Base-by-base conservation (phyloP, 2,329 filamentous ascomycete species). In the Penicillium sp. region DNA sequence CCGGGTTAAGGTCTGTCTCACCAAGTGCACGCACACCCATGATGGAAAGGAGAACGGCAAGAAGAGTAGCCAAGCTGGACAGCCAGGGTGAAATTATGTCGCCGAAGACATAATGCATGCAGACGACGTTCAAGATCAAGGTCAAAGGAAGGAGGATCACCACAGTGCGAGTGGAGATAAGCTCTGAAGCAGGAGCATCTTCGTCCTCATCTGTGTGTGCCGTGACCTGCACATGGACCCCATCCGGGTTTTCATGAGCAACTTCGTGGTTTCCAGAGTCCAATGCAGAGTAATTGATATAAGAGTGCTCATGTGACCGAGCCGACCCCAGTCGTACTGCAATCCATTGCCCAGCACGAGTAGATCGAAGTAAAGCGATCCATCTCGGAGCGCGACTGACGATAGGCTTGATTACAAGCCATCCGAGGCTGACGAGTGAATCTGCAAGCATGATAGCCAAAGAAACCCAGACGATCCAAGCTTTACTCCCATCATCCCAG, bases 401-500 rank as follows among this genome's bases (percentile, higher is more conserved):
- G 0, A 89, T 62, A 0, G 91, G 89, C 3, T 85, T 85, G 2
- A 90, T 64, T 1, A 90, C 80, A 41, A 97, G 83, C 81, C 93
- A 92, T 1, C 89, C 87, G 10, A 99, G 84, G 68, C 90, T 97
- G 62, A 98, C 85, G 3, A 99, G 83, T 0, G 94, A 92, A 75
- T 99, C 95, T 22, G 91, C 91, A 27, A 99, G 83, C 95, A 99
- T 99, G 65, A 99, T 97, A 3, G 95, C 91, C 33, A 99, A 80
- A 36, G 92, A 96, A 2, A 96, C 83, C 95, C 95, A 99, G 0
- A 99, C 91, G 60, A 99, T 98, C 95, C 95, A 99, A 40, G 94
- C 95, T 77, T 98, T 97, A 73, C 92, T 96, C 10, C 95, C 95
- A 16, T 83, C 86, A 59, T 94, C 90, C 95, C 95, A 99, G 73